A percentile compares a stretch with the other conserved stretches of the same genome.
Conservation (phyloP, 2,329 filamentous ascomycete species). For the Ascochyta rabiei region DNA sequence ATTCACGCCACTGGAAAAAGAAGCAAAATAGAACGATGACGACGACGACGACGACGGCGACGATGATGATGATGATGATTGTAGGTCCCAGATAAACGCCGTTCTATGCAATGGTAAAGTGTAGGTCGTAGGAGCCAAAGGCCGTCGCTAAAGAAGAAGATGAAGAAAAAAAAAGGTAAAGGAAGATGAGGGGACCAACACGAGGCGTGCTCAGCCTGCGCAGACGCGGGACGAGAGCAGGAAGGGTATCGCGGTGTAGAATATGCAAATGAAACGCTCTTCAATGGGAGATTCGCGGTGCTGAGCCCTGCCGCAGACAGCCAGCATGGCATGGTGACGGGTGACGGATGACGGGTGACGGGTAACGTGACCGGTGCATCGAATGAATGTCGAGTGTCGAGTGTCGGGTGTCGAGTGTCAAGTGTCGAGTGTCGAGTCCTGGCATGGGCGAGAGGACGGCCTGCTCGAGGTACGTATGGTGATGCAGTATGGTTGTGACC, state of each 20-base stretch:
- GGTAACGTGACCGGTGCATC: neutral
- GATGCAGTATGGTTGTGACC: too few species aligned
- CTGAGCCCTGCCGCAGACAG: neutral
- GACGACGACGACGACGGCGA: too few species aligned
- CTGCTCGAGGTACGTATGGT: too few species aligned
- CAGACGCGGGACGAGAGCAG: conserved; percentile 11
- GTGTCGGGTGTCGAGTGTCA: neutral
- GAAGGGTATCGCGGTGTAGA: conserved; percentile 39
- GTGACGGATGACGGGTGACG: neutral
- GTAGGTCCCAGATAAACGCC: conserved; percentile 23
- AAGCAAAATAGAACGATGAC: too few species aligned
- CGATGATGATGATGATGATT: neutral
- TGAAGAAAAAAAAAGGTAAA: too few species aligned
- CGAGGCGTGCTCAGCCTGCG: conserved; percentile 6
- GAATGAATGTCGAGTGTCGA: too few species aligned
- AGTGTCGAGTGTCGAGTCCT: neutral
- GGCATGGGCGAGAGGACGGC: too few species aligned
- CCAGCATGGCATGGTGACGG: neutral
- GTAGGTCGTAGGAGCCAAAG: neutral
- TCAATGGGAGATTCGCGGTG: neutral
- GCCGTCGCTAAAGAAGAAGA: conserved; percentile 10
- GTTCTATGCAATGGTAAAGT: conserved; percentile 24
- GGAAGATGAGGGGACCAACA: neutral
- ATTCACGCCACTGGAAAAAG: neutral
- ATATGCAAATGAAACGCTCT: conserved; percentile 35